Percentiles rank a stretch among this genome's conserved stretches.
phyloP scores from a whole-genome alignment of 352 stramenopile species.

The Peronospora destructor region DNA sequence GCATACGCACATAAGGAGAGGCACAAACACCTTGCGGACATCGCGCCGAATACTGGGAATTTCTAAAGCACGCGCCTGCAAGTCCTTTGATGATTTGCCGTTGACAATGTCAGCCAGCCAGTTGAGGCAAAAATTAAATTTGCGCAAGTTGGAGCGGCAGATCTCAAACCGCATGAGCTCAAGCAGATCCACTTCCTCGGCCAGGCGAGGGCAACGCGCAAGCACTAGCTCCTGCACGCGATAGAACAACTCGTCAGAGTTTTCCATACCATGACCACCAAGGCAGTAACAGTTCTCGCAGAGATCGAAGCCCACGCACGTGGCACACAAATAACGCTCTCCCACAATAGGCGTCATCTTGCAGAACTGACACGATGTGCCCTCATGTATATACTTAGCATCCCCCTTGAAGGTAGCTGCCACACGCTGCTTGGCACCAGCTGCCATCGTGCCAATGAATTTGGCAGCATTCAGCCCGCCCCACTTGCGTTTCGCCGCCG shows the following conservation, averaged over 20 bases:
- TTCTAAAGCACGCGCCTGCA: slow-evolving; percentile 70
- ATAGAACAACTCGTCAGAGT: slow-evolving; percentile 82
- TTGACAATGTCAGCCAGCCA: slow-evolving; percentile 80
- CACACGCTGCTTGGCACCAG: slow-evolving; percentile 60
- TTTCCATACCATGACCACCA: slow-evolving; percentile 75
- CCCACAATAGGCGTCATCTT: slow-evolving; percentile 72
- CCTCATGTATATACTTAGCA: slow-evolving; percentile 62
- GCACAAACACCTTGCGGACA: slow-evolving; percentile 76
- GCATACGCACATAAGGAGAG: slow-evolving; percentile 66
- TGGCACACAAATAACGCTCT: slow-evolving; percentile 62
- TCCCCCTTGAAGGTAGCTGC: slow-evolving; percentile 53
- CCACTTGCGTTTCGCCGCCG: slow-evolving; percentile 43
- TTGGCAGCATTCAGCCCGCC: slow-evolving; percentile 53
- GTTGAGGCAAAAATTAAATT: slow-evolving; percentile 80
- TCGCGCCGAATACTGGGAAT: slow-evolving; percentile 74
- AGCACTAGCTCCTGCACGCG: slow-evolving; percentile 74
- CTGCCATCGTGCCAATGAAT: slow-evolving; percentile 66
- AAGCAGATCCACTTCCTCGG: slow-evolving; percentile 58
- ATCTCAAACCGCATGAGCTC: slow-evolving; percentile 84
- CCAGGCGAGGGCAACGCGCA: slow-evolving; percentile 50
- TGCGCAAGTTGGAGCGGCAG: slow-evolving; percentile 77
- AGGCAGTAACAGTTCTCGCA: slow-evolving; percentile 79
- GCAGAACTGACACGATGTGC: slow-evolving; percentile 75
- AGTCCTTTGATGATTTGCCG: slow-evolving; percentile 62
- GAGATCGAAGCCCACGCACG: slow-evolving; percentile 76